These are phyloP conservation scores for Chimonanthus salicifolius DNA, from an alignment of 164 flowering plant genomes.

Conservation along the genomic window DNA sequence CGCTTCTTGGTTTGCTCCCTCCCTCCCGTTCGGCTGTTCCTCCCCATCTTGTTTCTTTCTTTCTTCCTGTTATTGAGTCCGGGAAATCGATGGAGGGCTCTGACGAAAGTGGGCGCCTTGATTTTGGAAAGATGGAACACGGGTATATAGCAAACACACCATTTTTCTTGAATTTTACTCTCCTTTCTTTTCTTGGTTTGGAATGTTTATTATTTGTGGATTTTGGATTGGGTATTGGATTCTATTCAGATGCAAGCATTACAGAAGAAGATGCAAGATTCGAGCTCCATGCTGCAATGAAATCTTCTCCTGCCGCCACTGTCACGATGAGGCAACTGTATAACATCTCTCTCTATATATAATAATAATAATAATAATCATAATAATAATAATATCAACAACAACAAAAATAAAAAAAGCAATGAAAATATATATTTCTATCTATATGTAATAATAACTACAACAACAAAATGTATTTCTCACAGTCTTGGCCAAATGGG, in stretches of 20 bases:
- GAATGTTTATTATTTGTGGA: background rate
- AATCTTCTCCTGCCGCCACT: slow-evolving; percentile 83
- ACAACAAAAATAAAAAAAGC: no score
- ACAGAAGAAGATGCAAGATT: slow-evolving; percentile 80
- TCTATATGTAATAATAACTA: no score
- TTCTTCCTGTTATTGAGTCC: background rate
- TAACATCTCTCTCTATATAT: no score
- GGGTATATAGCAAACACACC: slow-evolving; percentile 36
- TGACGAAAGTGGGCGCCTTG: slow-evolving; percentile 48
- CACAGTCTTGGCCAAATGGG: no score
- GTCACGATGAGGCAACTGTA: slow-evolving; percentile 88
- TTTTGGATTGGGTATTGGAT: background rate
- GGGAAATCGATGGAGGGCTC: slow-evolving; percentile 38
- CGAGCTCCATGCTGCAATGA: slow-evolving; percentile 93
- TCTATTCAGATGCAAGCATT: slow-evolving; percentile 64
- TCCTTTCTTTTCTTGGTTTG: background rate
- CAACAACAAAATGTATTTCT: no score
- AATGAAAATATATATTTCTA: no score
- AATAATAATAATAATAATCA: no score
- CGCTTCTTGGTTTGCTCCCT: background rate
- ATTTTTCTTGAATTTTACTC: background rate
- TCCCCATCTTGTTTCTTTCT: background rate
- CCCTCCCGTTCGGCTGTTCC: background rate
- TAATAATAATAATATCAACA: no score
- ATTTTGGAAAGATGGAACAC: slow-evolving; percentile 79